Base-by-base conservation (phyloP, 441 rosid species). In the Daphne laureola region DNA sequence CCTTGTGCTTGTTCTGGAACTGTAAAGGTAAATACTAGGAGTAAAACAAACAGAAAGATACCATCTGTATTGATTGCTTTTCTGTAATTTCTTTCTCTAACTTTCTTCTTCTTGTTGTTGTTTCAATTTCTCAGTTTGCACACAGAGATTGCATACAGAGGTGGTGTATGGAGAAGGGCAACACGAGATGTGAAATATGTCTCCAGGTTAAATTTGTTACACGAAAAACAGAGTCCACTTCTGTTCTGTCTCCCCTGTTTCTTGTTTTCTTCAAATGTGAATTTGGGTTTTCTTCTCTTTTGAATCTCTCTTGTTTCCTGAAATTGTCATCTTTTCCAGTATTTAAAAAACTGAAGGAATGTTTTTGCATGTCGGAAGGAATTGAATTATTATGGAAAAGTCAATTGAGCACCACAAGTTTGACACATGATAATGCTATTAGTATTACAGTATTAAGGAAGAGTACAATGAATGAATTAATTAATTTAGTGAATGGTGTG, bases 1-100 rank as follows among this genome's bases (percentile, higher is more conserved):
- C 97, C 98, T 41, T 92, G 98, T 68, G 74, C 90, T 70, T 92
- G 98, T 55, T 89, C 96, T 0, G 98, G 98, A 49, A 83, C 98
- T 41, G 78, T 81, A 46, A 87, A 92, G 92, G 98, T 86, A 67
- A 21, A n/a, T n/a, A n/a, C n/a, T n/a, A n/a, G n/a, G n/a, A n/a
- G n/a, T n/a, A n/a, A 3, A 8, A 31, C 5, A 31, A 31, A 9
- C 38, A 31, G 8, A 31, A 4, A 31, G 4, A 31, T 6, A 4
- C 35, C 35, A 4, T 27, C 35, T 27, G 35, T 27, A 21, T 18
- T 17, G 3, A 46, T 41, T 43, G 51, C 14, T 3, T 4, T 58
- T 27, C 5, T 15, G 3, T 2, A 8, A 14, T 35, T 36, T 4
- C 12, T 8, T 11, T 43, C 14, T 40, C 26, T 15, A 13, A 38